A percentile compares a stretch with the other conserved stretches of the same genome.
Conservation (phyloP, 2,329 filamentous ascomycete genomes). For the Alternaria panax region DNA sequence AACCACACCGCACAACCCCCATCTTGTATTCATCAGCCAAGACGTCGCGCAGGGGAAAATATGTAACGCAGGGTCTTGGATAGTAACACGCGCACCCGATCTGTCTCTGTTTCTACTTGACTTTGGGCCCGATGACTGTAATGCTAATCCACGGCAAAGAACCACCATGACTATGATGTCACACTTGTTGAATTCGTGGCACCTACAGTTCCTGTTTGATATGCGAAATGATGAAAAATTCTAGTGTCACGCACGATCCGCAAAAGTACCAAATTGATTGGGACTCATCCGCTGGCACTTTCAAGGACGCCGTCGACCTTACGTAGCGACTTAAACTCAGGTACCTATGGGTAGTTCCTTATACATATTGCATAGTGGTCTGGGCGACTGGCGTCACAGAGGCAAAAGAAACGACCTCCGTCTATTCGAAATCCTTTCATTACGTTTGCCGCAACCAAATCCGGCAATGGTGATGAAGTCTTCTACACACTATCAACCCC, state of each 20-base stretch:
- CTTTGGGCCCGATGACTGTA: neutral
- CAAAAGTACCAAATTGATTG: neutral
- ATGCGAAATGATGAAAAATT: neutral
- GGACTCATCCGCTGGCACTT: neutral
- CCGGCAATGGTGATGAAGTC: neutral
- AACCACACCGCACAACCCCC: constrained; percentile 24
- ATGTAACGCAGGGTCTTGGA: neutral
- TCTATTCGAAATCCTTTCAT: neutral
- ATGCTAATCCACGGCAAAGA: neutral
- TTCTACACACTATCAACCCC: neutral
- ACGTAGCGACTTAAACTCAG: neutral
- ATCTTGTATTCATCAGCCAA: constrained; percentile 16
- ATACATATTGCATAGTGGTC: neutral
- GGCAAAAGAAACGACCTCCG: neutral
- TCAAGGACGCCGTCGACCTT: neutral
- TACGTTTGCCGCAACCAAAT: neutral
- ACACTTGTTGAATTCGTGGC: neutral
- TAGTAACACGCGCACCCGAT: neutral
- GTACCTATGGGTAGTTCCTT: neutral
- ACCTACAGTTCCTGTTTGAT: neutral
- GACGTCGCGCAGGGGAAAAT: constrained; percentile 11
- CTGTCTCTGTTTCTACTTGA: neutral
- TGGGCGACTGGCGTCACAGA: neutral
- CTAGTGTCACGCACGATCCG: neutral
- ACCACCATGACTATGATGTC: neutral